Conservation (phyloP, 345 rosid species). For the Eucalyptus viminalis region DNA sequence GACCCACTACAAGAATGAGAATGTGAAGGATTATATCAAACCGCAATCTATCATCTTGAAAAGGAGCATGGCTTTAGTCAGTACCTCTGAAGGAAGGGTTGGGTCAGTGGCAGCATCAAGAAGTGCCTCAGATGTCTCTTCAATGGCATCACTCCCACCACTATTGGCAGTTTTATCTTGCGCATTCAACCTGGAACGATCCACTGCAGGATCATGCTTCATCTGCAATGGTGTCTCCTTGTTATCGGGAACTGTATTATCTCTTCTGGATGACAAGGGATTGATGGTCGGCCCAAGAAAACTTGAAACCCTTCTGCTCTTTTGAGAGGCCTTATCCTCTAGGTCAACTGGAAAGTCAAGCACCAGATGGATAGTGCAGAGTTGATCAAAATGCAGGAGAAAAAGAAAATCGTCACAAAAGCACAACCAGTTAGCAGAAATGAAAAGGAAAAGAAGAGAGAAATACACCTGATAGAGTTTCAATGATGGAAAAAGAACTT, state of each 20-base stretch:
- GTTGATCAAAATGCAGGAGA: background rate
- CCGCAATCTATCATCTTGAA: background rate
- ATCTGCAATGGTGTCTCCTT: slow-evolving; percentile 26
- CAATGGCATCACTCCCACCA: slow-evolving; percentile 20
- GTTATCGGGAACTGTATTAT: slow-evolving; percentile 19
- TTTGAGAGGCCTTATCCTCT: slow-evolving; percentile 49
- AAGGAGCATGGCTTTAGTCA: background rate
- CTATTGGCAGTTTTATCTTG: slow-evolving; percentile 23
- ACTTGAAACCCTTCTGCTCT: slow-evolving; percentile 21
- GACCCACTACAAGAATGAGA: slow-evolving; percentile 65
- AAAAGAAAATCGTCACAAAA: background rate
- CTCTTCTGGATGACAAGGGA: slow-evolving; percentile 27
- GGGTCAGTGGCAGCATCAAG: slow-evolving; percentile 29
- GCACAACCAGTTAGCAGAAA: background rate
- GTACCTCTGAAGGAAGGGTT: slow-evolving; percentile 79
- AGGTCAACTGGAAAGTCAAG: slow-evolving; percentile 44
- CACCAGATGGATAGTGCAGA: background rate
- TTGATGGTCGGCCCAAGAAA: slow-evolving; percentile 10
- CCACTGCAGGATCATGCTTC: slow-evolving; percentile 17
- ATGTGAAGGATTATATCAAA: background rate
- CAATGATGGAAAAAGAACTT: slow-evolving; percentile 83
- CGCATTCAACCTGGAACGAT: slow-evolving; percentile 13
- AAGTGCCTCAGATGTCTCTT: slow-evolving; percentile 19
- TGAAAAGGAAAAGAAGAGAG: background rate
- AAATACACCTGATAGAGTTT: slow-evolving; percentile 73